Evolutionary conservation across 371 early-diverging fungal species (phyloP).

Genomic region (Neoconidiobolus thromboides): DNA sequence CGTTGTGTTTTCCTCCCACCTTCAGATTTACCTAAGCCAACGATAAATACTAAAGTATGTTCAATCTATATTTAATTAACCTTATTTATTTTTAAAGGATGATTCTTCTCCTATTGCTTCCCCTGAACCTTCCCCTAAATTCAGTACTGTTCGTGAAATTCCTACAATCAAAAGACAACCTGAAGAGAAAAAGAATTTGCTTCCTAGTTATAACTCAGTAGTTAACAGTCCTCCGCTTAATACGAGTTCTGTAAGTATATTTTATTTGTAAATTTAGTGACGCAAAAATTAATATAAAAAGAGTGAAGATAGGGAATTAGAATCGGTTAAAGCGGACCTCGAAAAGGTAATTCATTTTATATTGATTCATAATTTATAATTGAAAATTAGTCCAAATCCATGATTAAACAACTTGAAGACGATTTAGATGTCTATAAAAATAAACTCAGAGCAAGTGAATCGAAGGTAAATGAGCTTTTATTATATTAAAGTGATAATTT

Average conservation of each 20-base stretch:
- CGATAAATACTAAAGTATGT: neutral
- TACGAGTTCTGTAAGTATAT: neutral
- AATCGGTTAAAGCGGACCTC: neutral
- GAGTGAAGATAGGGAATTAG: neutral
- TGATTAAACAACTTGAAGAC: neutral
- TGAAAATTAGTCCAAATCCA: slow-evolving; percentile 4
- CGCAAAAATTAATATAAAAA: neutral
- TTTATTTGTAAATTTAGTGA: neutral
- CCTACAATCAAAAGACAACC: neutral
- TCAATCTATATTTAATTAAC: neutral
- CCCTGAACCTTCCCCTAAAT: neutral
- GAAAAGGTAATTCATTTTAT: neutral
- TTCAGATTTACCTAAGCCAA: neutral
- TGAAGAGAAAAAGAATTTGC: neutral
- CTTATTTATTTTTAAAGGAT: neutral
- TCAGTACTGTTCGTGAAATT: neutral
- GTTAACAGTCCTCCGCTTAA: neutral
- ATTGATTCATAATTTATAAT: neutral
- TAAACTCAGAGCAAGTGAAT: neutral
- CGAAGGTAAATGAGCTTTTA: neutral
- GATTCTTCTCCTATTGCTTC: neutral
- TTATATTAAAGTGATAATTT: neutral
- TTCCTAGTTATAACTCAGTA: neutral
- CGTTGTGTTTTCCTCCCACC: slow-evolving; percentile 31
- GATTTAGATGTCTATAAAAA: slow-evolving; percentile 7